Conservation (phyloP, 2,329 filamentous ascomycete species). For the Dothistroma septosporum region DNA sequence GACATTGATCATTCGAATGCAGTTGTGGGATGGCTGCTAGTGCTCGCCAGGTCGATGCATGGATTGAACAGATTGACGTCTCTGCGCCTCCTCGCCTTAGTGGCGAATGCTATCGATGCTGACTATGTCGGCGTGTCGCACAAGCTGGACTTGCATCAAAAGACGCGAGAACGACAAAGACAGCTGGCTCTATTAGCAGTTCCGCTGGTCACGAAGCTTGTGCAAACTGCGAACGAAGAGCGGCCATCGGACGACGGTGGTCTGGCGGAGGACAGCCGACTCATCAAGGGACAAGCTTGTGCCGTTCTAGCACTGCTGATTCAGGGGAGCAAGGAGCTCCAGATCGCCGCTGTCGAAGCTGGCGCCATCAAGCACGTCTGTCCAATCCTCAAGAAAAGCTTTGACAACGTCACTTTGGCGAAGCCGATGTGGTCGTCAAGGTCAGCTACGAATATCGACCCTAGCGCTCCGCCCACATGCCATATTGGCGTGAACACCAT, state of each 20-base stretch:
- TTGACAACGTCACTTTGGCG: slow-evolving; percentile 54
- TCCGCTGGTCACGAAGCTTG: slow-evolving; percentile 47
- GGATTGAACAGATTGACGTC: slow-evolving; percentile 41
- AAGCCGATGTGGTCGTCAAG: slow-evolving; percentile 54
- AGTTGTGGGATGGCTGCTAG: slow-evolving; percentile 47
- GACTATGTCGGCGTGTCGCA: slow-evolving; percentile 36
- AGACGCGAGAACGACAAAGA: slow-evolving; percentile 39
- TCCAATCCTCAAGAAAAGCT: slow-evolving; percentile 61
- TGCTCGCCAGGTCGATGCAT: slow-evolving; percentile 41
- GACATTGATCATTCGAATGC: slow-evolving; percentile 45
- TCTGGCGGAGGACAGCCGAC: slow-evolving; percentile 39
- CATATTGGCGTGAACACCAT: slow-evolving; percentile 60
- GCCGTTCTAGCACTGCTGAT: slow-evolving; percentile 73
- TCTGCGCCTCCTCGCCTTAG: slow-evolving; percentile 38
- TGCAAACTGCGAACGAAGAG: slow-evolving; percentile 36
- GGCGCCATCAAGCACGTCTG: slow-evolving; percentile 59
- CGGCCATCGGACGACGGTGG: slow-evolving; percentile 9
- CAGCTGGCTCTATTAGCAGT: slow-evolving; percentile 45
- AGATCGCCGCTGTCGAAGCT: slow-evolving; percentile 75
- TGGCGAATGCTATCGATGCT: slow-evolving; percentile 34
- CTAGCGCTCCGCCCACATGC: slow-evolving; percentile 28
- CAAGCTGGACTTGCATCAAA: slow-evolving; percentile 25
- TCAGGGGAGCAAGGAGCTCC: slow-evolving; percentile 71
- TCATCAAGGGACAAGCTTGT: slow-evolving; percentile 66
- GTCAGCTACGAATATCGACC: slow-evolving; percentile 24